Conservation (phyloP, 257 asterid genomes). For the Solanum boliviense region DNA sequence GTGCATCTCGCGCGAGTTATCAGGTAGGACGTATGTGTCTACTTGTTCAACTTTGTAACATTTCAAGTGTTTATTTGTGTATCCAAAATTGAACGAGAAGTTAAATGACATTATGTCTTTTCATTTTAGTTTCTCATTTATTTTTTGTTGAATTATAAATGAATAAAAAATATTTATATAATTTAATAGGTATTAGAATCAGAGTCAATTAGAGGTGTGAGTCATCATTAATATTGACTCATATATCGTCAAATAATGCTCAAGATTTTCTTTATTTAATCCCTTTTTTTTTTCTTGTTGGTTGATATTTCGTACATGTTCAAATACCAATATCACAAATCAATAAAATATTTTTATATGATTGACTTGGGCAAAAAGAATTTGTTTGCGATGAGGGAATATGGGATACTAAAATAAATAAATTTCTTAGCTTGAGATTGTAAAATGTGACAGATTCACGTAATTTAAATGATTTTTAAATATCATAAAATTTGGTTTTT, state of each 20-base stretch:
- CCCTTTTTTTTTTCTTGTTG: background rate
- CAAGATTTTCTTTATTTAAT: background rate
- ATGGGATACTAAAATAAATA: background rate
- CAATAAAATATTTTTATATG: background rate
- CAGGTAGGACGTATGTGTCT: background rate
- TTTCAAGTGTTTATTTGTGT: background rate
- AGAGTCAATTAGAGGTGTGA: background rate
- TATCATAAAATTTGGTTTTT: background rate
- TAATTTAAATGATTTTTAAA: background rate
- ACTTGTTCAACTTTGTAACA: background rate
- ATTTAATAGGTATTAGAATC: background rate
- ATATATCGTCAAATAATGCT: background rate
- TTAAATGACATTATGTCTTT: background rate
- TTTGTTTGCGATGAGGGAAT: background rate
- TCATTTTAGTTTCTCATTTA: background rate
- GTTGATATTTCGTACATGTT: background rate
- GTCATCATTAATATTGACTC: background rate
- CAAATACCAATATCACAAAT: background rate
- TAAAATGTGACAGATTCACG: background rate
- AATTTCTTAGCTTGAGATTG: background rate
- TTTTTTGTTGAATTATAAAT: background rate
- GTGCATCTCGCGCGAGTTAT: background rate
- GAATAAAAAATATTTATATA: background rate
- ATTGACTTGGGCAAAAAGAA: background rate
- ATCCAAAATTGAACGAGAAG: background rate